A percentile compares a stretch with the other conserved stretches of the same genome.
These are phyloP conservation scores for Psilocybe tampanensis DNA, from an alignment of 768 basidiomycete species.

Conservation along the genomic window DNA sequence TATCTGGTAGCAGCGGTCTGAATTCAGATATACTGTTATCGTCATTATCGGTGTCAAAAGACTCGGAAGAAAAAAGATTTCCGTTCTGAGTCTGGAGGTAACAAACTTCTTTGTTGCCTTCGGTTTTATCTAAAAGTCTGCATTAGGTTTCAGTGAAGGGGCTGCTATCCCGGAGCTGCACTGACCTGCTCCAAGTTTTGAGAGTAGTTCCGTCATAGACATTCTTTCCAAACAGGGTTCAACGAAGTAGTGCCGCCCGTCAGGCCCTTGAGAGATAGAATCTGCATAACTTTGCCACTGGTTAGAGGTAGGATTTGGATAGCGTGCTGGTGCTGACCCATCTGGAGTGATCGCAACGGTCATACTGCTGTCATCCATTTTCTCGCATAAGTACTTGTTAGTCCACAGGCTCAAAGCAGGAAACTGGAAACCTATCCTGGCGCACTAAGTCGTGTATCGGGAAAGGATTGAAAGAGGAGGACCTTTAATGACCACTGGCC, in stretches of 20 bases:
- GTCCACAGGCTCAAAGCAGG: conserved; percentile 64
- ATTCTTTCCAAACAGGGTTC: conserved; percentile 75
- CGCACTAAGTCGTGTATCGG: neutral
- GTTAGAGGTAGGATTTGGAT: conserved; percentile 7
- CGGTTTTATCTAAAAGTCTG: neutral
- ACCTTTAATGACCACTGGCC: conserved; percentile 80
- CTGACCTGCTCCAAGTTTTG: conserved; percentile 26
- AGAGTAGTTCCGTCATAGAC: conserved; percentile 61
- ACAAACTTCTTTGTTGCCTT: conserved; percentile 44
- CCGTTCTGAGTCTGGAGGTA: conserved; percentile 95
- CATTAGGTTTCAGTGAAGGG: conserved; percentile 5
- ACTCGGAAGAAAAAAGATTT: conserved; percentile 64
- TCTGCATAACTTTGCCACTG: conserved; percentile 65
- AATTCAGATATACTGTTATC: conserved; percentile 55
- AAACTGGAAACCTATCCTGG: conserved; percentile 46
- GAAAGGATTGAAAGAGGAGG: neutral
- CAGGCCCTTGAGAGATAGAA: conserved; percentile 57
- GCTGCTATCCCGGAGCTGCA: neutral
- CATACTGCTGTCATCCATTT: conserved; percentile 55
- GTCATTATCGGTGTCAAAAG: conserved; percentile 33
- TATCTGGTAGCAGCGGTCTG: conserved; percentile 58
- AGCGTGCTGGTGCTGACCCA: conserved; percentile 51
- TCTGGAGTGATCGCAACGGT: conserved; percentile 85
- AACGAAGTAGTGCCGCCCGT: conserved; percentile 66
- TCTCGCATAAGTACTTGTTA: conserved; percentile 57